phyloP scores from a whole-genome alignment of 1,139 yeast species.

The Arxiozyma slooffiae region DNA sequence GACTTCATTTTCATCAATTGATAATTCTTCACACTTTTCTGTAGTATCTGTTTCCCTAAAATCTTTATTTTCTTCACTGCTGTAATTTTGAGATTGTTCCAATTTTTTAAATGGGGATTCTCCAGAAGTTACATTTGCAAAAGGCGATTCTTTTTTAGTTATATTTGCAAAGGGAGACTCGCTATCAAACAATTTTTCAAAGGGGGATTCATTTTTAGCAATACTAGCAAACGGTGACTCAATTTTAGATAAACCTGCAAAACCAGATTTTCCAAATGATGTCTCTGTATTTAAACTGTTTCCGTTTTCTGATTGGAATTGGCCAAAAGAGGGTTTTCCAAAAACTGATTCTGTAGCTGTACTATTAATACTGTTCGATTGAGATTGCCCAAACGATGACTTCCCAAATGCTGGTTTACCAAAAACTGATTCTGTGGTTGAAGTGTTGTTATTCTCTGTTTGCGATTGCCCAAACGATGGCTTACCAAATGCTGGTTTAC shows the following conservation, averaged over 20 bases:
- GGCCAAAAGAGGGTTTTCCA: slow-evolving; percentile 22
- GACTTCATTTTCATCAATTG: background rate
- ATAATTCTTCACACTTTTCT: slow-evolving; percentile 8
- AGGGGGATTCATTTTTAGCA: background rate
- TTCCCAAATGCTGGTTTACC: slow-evolving; percentile 1
- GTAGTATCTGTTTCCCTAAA: background rate
- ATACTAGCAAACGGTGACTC: slow-evolving; percentile 2
- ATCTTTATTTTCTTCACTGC: slow-evolving; percentile 2
- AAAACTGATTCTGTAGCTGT: slow-evolving; percentile 5
- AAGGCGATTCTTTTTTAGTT: slow-evolving; percentile 10
- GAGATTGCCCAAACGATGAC: slow-evolving; percentile 9
- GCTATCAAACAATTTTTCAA: background rate
- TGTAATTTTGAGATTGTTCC: slow-evolving; percentile 5
- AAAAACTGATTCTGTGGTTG: background rate
- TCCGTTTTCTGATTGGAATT: no score
- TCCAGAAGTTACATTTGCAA: slow-evolving; percentile 8
- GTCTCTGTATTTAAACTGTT: no score
- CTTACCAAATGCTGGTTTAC: slow-evolving; percentile 1
- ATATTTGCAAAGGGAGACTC: background rate
- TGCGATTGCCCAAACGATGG: slow-evolving; percentile 12
- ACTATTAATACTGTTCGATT: background rate
- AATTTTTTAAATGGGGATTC: slow-evolving; percentile 1
- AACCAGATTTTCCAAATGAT: no score
- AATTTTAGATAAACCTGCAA: background rate
- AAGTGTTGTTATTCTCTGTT: background rate